A percentile compares a stretch with the other conserved stretches of the same genome.
Evolutionary conservation across 768 basidiomycete genomes (phyloP).

Genomic region (Amanita rubescens): DNA sequence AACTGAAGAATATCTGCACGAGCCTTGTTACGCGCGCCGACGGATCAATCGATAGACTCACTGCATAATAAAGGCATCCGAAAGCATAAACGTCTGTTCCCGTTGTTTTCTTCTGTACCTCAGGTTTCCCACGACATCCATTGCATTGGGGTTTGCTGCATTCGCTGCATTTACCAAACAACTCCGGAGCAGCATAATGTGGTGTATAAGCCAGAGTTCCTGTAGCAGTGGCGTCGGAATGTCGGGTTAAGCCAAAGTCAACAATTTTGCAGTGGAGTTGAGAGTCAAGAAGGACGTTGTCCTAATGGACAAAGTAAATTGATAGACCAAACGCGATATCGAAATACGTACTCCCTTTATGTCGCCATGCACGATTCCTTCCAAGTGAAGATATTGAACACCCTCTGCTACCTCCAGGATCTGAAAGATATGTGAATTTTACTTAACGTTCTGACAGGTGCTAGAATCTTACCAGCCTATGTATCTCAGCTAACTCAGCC

Average conservation of each 20-base stretch:
- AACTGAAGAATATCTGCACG: not conserved
- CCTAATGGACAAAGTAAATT: not conserved
- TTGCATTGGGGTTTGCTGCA: not conserved
- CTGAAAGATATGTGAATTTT: not conserved
- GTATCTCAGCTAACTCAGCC: not conserved
- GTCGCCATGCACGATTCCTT: constrained; percentile 2
- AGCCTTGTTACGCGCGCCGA: not conserved
- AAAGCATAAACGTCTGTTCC: constrained; percentile 1
- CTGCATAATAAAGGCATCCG: constrained; percentile 1
- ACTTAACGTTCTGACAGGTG: too few relatives aligned
- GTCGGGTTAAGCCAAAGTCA: constrained; percentile 1
- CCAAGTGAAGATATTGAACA: constrained; percentile 1
- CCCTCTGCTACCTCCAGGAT: not conserved
- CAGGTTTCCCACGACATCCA: not conserved
- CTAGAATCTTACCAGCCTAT: not conserved
- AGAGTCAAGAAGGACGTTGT: not conserved
- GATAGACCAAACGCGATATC: not conserved
- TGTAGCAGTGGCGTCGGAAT: not conserved
- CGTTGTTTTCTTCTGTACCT: not conserved
- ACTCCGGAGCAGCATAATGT: not conserved
- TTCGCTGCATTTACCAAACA: not conserved
- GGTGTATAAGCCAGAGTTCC: not conserved
- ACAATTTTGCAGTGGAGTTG: not conserved
- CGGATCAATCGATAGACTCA: not conserved
- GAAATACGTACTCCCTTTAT: not conserved